Evolutionary conservation across 768 basidiomycete genomes (phyloP), one percentile per base, ranked within the genome.

Genomic region (Amylocystis lapponica): DNA sequence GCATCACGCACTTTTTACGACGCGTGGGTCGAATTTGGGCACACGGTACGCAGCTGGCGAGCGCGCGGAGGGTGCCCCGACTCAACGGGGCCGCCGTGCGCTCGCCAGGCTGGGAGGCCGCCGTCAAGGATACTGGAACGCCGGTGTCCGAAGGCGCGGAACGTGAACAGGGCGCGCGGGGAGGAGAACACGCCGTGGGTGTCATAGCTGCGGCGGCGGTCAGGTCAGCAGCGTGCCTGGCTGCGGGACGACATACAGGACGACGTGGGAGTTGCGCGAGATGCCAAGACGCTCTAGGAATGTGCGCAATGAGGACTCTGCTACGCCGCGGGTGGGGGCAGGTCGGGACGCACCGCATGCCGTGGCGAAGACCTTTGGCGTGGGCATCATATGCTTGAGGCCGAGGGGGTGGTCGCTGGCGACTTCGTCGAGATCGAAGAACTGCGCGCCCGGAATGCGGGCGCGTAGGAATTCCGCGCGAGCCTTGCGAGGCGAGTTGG

Each of bases 361-460:
- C 43, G 76, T 70, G 20, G 83, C 81, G 62, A 98, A 98, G 27
- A 69, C 66, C 33, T 76, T 70, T 27, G 66, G 69, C 26, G 70
- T 64, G 14, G 96, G 96, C 75, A 98, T 81, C 93, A 98, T 98
- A 66, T 98, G 95, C 56, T 86, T 86, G 19, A 98, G 69, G 11
- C 86, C 87, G 4, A 94, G 72, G 41, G 81, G 75, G 59, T 89
- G 83, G 8, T 76, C 64, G 46, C 77, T 81, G 1, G 86, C 53
- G 27, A 54, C 53, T 25, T 37, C 39, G 29, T 54, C 53, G 14
- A 54, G 30, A 37, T 54, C 43, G 22, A 54, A 35, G 41, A 47
- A 51, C 16, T 48, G 36, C 3, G 53, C 47, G 9, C 32, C 27
- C 23, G 50, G 53, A 4, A 54, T 49, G 26, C 50, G 53, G 14